Conservation (phyloP, 352 stramenopile species). For the Phytophthora tentaculata region DNA sequence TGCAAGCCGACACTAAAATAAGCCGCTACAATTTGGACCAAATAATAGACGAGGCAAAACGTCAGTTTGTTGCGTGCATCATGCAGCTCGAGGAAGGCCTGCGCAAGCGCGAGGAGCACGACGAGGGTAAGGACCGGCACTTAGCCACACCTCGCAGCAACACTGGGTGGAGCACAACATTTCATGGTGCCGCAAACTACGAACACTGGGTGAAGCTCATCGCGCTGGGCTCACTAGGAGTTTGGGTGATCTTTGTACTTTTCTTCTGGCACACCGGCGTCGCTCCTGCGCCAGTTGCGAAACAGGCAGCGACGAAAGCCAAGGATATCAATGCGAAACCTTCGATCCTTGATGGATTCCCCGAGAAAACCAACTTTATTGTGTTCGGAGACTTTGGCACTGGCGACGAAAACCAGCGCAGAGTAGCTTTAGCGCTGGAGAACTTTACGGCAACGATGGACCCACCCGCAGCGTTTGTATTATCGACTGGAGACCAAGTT, state of each 20-base stretch:
- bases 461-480: constrained; percentile 71
- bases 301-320: constrained; percentile 10
- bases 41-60: constrained; percentile 20
- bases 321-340: constrained; percentile 29
- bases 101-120: constrained; percentile 49
- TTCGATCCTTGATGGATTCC: constrained; percentile 53
- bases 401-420: constrained; percentile 60
- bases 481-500: constrained; percentile 88
- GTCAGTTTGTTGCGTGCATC: constrained; percentile 1
- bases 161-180: constrained; percentile 22
- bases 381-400: constrained; percentile 87
- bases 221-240: constrained; percentile 51
- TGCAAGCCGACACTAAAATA: constrained; percentile 9
- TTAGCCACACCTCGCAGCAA: constrained; percentile 36
- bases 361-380: constrained; percentile 73
- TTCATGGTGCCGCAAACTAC: constrained; percentile 40
- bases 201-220: constrained; percentile 73
- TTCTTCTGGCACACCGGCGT: constrained; percentile 46
- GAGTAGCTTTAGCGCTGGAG: constrained; percentile 70
- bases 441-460: constrained; percentile 60
- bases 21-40: constrained; percentile 4
- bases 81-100: constrained; percentile 73
- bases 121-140: constrained; percentile 63
- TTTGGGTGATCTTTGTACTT: constrained; percentile 70
- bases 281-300: constrained; percentile 14